Evolutionary conservation across 2,329 filamentous ascomycete genomes (phyloP), one percentile per base, ranked within the genome.

Genomic region (Sarocladiaceae sp.): DNA sequence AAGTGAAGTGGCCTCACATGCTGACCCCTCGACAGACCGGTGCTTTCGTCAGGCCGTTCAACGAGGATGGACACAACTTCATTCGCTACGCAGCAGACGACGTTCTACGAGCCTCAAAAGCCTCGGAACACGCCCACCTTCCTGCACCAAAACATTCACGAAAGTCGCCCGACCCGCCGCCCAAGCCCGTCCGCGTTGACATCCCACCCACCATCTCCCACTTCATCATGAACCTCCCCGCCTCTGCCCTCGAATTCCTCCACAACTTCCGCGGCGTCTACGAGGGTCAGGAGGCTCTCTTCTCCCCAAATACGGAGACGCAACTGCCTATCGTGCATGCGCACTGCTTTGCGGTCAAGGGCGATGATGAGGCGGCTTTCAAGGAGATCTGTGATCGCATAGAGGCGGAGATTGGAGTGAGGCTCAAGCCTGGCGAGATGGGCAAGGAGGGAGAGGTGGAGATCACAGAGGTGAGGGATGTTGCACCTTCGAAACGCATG

Each of bases 151-250:
- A 59, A 46, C 57, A 57, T 33, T 62, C 66, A 10, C 66, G 64
- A 44, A 67, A 53, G 58, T 62, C 58, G 34, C 59, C 63, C 13
- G 24, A 41, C 9, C 59, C 63, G 12, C 59, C 59, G 3, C 66
- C 66, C 3, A 55, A 61, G 44, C 61, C 63, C 19, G 54, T 55
- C 50, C 64, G 56, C 49, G 58, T 80, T 21, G 67, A 71, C 10
- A 72, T 89, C 35, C 91, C 91, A 2, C 74, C 74, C 2, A 82
- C 83, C 29, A 87, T 97, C 60, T 76, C 82, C n/a, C 93, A 97
- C 68, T 98, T 90, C 62, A 85, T 97, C 52, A 96, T 98, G 88
- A 98, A 98, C 65, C 82, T 98, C 13, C 93, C 93, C 1, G 93
- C 90, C 1, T 85, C 82, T 1, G 91, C 93, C 1, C 83, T 93